phyloP scores from a whole-genome alignment of 192 early-diverging fungal species.

The Lobosporangium transversale region DNA sequence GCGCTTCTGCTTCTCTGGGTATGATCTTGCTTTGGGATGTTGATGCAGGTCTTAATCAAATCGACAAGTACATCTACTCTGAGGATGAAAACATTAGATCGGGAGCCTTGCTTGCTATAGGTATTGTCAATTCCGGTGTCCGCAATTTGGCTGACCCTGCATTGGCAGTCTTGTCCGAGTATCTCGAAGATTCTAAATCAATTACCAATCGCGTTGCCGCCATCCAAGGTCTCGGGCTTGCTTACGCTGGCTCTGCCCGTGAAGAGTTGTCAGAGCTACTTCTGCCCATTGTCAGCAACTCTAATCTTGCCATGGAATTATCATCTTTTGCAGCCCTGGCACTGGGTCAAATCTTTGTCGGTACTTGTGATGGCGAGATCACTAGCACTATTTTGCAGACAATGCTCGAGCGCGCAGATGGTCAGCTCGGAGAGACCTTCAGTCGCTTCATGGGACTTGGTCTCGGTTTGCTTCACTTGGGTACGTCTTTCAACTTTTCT shows the following conservation, averaged over 20 bases:
- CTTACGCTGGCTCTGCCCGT: constrained; percentile 90
- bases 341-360: constrained; percentile 93
- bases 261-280: constrained; percentile 88
- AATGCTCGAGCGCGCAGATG: constrained; percentile 94
- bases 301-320: constrained; percentile 84
- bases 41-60: constrained; percentile 86
- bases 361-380: constrained; percentile 89
- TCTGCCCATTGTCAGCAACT: constrained; percentile 83
- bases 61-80: constrained; percentile 96
- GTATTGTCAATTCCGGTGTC: constrained; percentile 90
- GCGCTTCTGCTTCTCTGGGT: constrained; percentile 94
- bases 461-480: constrained; percentile 88
- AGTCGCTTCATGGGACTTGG: constrained; percentile 95
- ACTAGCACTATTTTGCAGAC: constrained; percentile 91
- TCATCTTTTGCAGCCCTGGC: constrained; percentile 90
- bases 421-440: constrained; percentile 86
- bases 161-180: constrained; percentile 86
- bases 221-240: constrained; percentile 88
- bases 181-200: constrained; percentile 70
- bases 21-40: constrained; percentile 95
- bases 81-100: constrained; percentile 88
- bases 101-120: constrained; percentile 94
- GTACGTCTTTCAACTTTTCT: constrained; percentile 38
- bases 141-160: constrained; percentile 93
- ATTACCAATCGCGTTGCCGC: constrained; percentile 76